Percentiles rank a stretch among this genome's conserved stretches.
phyloP scores from a whole-genome alignment of 495 filamentous ascomycete genomes.

The Bryoglossum gracile region DNA sequence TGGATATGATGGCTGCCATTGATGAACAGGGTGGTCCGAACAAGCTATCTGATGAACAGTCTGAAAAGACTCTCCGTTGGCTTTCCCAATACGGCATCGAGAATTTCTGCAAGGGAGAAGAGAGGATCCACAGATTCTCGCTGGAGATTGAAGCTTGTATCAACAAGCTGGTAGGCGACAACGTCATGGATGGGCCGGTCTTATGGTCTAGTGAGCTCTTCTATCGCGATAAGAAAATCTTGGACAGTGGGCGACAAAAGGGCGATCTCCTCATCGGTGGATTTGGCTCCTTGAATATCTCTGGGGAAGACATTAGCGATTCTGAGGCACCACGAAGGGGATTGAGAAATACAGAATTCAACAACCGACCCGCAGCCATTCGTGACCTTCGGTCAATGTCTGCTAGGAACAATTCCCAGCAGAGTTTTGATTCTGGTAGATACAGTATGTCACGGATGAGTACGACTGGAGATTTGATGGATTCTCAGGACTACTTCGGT shows the following conservation, averaged over 20 bases:
- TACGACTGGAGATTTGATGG: slow-evolving; percentile 47
- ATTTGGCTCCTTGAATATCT: slow-evolving; percentile 41
- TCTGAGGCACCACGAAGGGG: slow-evolving; percentile 25
- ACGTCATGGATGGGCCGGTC: slow-evolving; percentile 78
- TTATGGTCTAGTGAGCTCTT: slow-evolving; percentile 91
- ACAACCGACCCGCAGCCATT: slow-evolving; percentile 30
- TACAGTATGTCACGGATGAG: slow-evolving; percentile 48
- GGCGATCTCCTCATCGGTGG: slow-evolving; percentile 43
- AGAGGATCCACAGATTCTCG: slow-evolving; percentile 90
- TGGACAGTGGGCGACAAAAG: slow-evolving; percentile 59
- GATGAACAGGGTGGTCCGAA: slow-evolving; percentile 83
- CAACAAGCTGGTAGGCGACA: slow-evolving; percentile 79
- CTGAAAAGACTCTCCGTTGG: slow-evolving; percentile 81
- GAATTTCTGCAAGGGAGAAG: slow-evolving; percentile 93
- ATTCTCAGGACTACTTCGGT: slow-evolving; percentile 64
- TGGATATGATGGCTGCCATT: slow-evolving; percentile 78
- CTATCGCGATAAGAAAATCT: slow-evolving; percentile 64
- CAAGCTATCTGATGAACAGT: slow-evolving; percentile 94
- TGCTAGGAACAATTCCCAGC: slow-evolving; percentile 49
- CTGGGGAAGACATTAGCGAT: slow-evolving; percentile 35
- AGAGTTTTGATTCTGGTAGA: slow-evolving; percentile 61
- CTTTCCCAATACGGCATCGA: slow-evolving; percentile 73
- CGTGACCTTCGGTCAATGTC: slow-evolving; percentile 48
- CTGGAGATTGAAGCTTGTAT: slow-evolving; percentile 85
- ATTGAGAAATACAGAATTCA: slow-evolving; percentile 38